Percentiles rank a stretch among this genome's conserved stretches.
Evolutionary conservation across 2,329 filamentous ascomycete genomes (phyloP).

Genomic region (Hysterium pulicare): DNA sequence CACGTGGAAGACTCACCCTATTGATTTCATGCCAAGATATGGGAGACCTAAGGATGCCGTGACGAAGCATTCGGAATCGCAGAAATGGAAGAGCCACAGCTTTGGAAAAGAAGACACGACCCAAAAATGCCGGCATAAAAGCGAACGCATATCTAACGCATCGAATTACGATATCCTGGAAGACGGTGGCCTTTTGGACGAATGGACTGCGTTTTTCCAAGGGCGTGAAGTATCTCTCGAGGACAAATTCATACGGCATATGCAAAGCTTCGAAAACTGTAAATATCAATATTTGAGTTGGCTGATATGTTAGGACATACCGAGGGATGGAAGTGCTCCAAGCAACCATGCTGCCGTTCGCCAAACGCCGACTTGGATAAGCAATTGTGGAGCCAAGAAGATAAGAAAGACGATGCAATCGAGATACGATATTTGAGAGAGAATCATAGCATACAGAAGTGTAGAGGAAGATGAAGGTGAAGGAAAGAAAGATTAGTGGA

Average conservation of each 20-base stretch:
- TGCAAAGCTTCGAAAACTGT: constrained; percentile 48
- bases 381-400: constrained; percentile 68
- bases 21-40: constrained; percentile 62
- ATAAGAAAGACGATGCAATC: constrained; percentile 72
- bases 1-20: constrained; percentile 39
- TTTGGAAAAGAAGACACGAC: constrained; percentile 75
- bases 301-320: constrained; percentile 45
- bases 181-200: constrained; percentile 65
- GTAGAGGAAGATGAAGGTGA: constrained; percentile 5
- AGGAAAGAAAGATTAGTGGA: neutral
- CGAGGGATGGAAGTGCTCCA: constrained; percentile 65
- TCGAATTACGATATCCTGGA: constrained; percentile 73
- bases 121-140: constrained; percentile 64
- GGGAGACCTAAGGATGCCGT: constrained; percentile 62
- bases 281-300: constrained; percentile 21
- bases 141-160: constrained; percentile 77
- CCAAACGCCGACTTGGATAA: constrained; percentile 64
- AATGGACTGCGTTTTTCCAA: constrained; percentile 55
- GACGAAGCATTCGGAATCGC: constrained; percentile 69
- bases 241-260: constrained; percentile 58
- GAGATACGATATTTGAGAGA: constrained; percentile 69
- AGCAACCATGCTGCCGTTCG: constrained; percentile 57
- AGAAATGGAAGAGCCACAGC: constrained; percentile 70
- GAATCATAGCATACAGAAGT: constrained; percentile 56
- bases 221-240: constrained; percentile 54